A percentile compares a stretch with the other conserved stretches of the same genome.
Conservation (phyloP, 2,329 filamentous ascomycete species). For the Fusarium scirpi region DNA sequence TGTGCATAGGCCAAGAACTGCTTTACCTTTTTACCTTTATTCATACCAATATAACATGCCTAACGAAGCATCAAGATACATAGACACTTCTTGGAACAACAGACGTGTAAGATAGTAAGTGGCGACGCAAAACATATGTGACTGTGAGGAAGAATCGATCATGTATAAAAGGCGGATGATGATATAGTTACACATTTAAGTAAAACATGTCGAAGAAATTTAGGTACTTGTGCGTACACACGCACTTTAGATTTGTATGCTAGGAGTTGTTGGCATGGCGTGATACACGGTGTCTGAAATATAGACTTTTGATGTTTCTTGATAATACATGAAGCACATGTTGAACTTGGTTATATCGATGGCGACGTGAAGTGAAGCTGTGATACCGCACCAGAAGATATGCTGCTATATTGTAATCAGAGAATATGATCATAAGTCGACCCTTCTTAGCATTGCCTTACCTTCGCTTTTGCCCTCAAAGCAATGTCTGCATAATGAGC, state of each 20-base stretch:
- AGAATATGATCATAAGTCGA: background rate
- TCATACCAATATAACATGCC: slow-evolving; percentile 23
- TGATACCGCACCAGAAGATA: background rate
- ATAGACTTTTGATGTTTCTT: slow-evolving; percentile 2
- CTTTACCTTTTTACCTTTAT: slow-evolving; percentile 11
- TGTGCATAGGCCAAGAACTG: slow-evolving; percentile 36
- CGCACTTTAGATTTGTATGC: slow-evolving; percentile 4
- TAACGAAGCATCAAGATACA: slow-evolving; percentile 29
- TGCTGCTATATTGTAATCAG: too few species aligned
- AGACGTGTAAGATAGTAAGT: slow-evolving; percentile 27
- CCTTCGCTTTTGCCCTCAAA: background rate
- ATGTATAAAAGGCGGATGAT: slow-evolving; percentile 33
- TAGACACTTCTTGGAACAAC: slow-evolving; percentile 28
- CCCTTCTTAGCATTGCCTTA: background rate
- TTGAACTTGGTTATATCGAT: background rate
- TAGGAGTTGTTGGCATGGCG: slow-evolving; percentile 20
- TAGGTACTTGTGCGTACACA: slow-evolving; percentile 2
- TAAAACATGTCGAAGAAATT: slow-evolving; percentile 4
- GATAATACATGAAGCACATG: background rate
- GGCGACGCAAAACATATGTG: slow-evolving; percentile 8
- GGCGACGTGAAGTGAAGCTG: background rate
- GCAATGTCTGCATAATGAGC: slow-evolving; percentile 19
- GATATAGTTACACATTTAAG: slow-evolving; percentile 6
- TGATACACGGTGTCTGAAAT: slow-evolving; percentile 15
- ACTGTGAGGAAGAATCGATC: background rate